These are phyloP conservation scores for Neofusicoccum cordaticola DNA, from an alignment of 2,329 filamentous ascomycete genomes.

Conservation along the genomic window DNA sequence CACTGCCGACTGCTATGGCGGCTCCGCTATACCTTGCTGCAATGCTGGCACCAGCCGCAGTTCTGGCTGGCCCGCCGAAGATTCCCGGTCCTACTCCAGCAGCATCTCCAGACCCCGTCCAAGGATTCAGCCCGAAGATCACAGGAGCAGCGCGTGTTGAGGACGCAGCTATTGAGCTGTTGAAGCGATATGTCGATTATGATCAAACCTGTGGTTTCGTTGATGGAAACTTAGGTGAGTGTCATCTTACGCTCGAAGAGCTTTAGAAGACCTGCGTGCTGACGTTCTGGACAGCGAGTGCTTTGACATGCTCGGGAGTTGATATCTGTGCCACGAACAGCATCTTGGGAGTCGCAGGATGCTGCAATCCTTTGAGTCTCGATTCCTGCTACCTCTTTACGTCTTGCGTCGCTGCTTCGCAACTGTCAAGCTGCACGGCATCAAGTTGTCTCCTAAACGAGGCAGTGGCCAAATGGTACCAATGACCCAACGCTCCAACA, in stretches of 20 bases:
- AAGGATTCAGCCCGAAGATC: conserved; percentile 21
- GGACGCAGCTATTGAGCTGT: conserved; percentile 25
- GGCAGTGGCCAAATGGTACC: conserved; percentile 29
- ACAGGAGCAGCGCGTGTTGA: conserved; percentile 10
- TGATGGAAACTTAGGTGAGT: conserved; percentile 27
- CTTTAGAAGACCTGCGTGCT: neutral
- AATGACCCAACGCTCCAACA: neutral
- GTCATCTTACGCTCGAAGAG: neutral
- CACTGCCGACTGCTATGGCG: conserved; percentile 21
- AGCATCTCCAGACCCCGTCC: conserved; percentile 30
- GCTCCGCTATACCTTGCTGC: conserved; percentile 25
- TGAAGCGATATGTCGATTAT: conserved; percentile 24
- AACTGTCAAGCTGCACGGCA: conserved; percentile 29
- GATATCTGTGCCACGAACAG: conserved; percentile 34
- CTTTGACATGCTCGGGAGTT: conserved; percentile 29
- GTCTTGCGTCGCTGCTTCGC: conserved; percentile 29
- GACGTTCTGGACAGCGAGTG: conserved; percentile 23
- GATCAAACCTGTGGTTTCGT: conserved; percentile 33
- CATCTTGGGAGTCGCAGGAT: conserved; percentile 31
- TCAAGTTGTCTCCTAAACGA: conserved; percentile 25
- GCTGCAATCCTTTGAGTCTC: conserved; percentile 27
- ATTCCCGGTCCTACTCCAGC: conserved; percentile 29
- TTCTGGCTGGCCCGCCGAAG: conserved; percentile 28
- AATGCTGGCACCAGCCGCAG: conserved; percentile 28
- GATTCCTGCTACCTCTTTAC: conserved; percentile 30